These are phyloP conservation scores for Phanerochaete carnosa DNA, from an alignment of 768 basidiomycete species.

Conservation along the genomic window DNA sequence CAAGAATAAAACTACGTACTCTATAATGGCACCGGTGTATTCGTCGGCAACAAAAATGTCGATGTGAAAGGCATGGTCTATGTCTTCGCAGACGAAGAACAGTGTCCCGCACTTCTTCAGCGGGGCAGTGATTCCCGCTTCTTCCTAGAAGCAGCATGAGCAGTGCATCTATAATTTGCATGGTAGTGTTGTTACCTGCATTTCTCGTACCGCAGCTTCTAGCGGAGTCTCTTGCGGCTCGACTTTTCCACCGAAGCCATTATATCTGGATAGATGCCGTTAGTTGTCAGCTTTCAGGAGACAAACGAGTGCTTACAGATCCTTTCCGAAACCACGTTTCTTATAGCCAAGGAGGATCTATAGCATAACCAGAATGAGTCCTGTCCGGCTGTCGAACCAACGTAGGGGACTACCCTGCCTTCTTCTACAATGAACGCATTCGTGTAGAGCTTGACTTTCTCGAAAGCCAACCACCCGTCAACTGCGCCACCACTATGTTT, in stretches of 20 bases:
- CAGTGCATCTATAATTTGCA: background rate
- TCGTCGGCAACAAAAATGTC: constrained; percentile 64
- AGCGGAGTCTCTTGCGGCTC: constrained; percentile 66
- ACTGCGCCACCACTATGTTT: constrained; percentile 38
- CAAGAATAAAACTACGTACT: constrained; percentile 44
- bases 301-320: constrained; percentile 40
- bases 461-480: constrained; percentile 47
- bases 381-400: no score
- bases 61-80: constrained; percentile 64
- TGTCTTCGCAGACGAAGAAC: constrained; percentile 54
- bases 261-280: constrained; percentile 40
- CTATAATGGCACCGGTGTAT: constrained; percentile 58
- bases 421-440: constrained; percentile 65
- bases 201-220: constrained; percentile 75
- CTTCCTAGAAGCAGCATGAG: constrained; percentile 53
- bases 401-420: constrained; percentile 21
- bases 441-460: constrained; percentile 50
- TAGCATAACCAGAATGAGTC: no score
- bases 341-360: constrained; percentile 76
- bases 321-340: constrained; percentile 72
- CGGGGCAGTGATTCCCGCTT: no score
- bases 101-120: no score
- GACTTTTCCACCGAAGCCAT: constrained; percentile 89
- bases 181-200: constrained; percentile 39
- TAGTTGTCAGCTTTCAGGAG: background rate